Percentiles rank a stretch among this genome's conserved stretches.
Evolutionary conservation across 495 filamentous ascomycete genomes (phyloP).

Genomic region (Clohesyomyces aquaticus): DNA sequence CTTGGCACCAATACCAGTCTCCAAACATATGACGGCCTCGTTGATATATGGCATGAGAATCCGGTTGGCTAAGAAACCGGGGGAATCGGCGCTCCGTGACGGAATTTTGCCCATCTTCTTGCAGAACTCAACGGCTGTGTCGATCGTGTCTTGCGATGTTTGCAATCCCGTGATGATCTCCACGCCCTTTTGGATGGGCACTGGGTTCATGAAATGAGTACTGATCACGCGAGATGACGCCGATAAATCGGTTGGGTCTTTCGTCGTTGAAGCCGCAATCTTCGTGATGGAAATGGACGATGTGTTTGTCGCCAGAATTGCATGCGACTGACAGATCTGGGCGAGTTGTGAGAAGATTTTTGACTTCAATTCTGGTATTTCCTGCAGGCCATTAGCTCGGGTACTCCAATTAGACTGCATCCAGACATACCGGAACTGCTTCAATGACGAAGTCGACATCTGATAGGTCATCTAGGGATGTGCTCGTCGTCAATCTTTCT

Average conservation of each 20-base stretch:
- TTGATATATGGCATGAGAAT: conserved; percentile 99
- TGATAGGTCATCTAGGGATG: conserved; percentile 76
- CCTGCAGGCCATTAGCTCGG: conserved; percentile 45
- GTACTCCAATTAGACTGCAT: neutral
- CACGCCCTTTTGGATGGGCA: conserved; percentile 94
- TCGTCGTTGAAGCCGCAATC: conserved; percentile 79
- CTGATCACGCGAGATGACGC: conserved; percentile 87
- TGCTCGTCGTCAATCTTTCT: conserved; percentile 67
- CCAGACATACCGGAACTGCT: conserved; percentile 70
- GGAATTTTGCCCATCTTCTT: conserved; percentile 91
- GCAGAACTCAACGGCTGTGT: conserved; percentile 84
- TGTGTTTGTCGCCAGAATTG: conserved; percentile 96
- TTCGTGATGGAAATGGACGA: conserved; percentile 96
- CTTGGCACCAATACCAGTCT: conserved; percentile 83
- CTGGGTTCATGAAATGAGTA: conserved; percentile 99
- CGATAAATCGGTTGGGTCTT: conserved; percentile 74
- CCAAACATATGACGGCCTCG: conserved; percentile 94
- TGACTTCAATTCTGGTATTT: conserved; percentile 83
- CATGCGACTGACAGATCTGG: conserved; percentile 78
- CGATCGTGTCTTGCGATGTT: conserved; percentile 78
- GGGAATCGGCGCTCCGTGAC: conserved; percentile 82
- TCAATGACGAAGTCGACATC: conserved; percentile 96
- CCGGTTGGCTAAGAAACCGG: conserved; percentile 93
- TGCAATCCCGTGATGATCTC: conserved; percentile 96
- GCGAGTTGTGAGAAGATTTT: conserved; percentile 86